A percentile compares a stretch with the other conserved stretches of the same genome.
Conservation (phyloP, 106 monocot genomes). For the Dioscorea alata region DNA sequence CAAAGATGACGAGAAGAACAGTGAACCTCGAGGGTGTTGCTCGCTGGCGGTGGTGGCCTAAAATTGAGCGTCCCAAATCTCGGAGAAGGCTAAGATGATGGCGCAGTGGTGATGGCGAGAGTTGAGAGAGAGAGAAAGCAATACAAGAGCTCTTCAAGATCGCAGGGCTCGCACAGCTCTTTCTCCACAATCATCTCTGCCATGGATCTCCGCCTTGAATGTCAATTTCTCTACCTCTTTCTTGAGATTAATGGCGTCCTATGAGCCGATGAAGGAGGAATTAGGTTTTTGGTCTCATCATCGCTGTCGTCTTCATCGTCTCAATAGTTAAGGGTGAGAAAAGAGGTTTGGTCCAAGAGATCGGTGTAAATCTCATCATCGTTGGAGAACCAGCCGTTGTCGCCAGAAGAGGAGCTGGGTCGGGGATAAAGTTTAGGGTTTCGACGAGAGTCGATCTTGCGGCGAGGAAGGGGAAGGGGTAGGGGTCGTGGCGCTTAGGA, state of each 20-base stretch:
- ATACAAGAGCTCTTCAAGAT: conserved; percentile 65
- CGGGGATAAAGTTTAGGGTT: neutral
- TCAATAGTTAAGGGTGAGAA: neutral
- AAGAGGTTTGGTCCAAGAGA: neutral
- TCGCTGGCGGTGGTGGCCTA: conserved; percentile 1
- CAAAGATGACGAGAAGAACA: no score
- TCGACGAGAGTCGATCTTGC: conserved; percentile 17
- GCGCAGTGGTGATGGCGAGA: conserved; percentile 41
- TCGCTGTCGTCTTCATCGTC: conserved; percentile 8
- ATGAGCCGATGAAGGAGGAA: conserved; percentile 3
- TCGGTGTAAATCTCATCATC: no score
- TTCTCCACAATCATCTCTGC: conserved; percentile 87
- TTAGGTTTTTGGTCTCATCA: conserved; percentile 12
- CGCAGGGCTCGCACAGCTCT: no score
- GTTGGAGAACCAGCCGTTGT: conserved; percentile 38
- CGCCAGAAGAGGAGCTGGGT: conserved; percentile 27
- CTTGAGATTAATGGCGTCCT: neutral
- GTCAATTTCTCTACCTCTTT: conserved; percentile 1
- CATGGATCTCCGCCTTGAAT: conserved; percentile 61
- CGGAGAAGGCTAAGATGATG: conserved; percentile 57
- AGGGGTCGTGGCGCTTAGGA: conserved; percentile 41
- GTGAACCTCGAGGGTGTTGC: neutral
- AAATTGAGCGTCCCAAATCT: conserved; percentile 59
- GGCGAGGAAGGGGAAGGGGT: conserved; percentile 5
- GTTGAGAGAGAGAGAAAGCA: conserved; percentile 82